A percentile compares a stretch with the other conserved stretches of the same genome.
These are phyloP conservation scores for Naegleria fowleri DNA, from an alignment of 208 protist species.

Conservation along the genomic window DNA sequence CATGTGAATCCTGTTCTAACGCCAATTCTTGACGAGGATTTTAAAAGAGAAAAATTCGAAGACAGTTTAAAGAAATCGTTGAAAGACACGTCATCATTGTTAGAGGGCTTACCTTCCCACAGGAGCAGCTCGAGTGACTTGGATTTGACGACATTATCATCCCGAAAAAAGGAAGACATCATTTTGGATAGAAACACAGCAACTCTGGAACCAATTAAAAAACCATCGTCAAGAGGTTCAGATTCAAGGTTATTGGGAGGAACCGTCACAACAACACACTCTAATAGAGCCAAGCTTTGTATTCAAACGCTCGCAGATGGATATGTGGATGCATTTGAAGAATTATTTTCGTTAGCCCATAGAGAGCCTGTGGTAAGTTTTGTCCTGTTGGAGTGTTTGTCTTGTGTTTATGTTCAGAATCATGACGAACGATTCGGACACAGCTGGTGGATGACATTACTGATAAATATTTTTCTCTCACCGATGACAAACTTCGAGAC, in stretches of 20 bases:
- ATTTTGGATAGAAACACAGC: not conserved
- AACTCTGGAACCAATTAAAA: not conserved
- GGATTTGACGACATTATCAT: not conserved
- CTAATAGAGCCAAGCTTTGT: constrained; percentile 3
- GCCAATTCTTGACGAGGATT: not conserved
- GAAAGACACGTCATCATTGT: not conserved
- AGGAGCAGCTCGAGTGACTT: not conserved
- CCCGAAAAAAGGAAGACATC: not conserved
- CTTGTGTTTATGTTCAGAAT: not conserved
- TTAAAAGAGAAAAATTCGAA: not conserved
- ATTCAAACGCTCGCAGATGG: not conserved
- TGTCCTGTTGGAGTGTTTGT: not conserved
- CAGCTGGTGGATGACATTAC: not conserved
- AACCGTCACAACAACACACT: not conserved
- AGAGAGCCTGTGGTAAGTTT: constrained; percentile 12
- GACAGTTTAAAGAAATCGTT: not conserved
- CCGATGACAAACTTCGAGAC: not conserved
- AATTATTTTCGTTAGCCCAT: constrained; percentile 12
- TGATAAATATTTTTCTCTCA: not conserved
- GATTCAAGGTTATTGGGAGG: constrained; percentile 5
- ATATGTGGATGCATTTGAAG: constrained; percentile 8
- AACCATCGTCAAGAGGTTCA: not conserved
- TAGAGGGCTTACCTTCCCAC: not conserved
- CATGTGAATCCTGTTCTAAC: not conserved
- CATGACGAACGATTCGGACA: not conserved